These are phyloP conservation scores for Erythrophleum ivorense DNA, from an alignment of 331 rosid species.

Conservation along the genomic window DNA sequence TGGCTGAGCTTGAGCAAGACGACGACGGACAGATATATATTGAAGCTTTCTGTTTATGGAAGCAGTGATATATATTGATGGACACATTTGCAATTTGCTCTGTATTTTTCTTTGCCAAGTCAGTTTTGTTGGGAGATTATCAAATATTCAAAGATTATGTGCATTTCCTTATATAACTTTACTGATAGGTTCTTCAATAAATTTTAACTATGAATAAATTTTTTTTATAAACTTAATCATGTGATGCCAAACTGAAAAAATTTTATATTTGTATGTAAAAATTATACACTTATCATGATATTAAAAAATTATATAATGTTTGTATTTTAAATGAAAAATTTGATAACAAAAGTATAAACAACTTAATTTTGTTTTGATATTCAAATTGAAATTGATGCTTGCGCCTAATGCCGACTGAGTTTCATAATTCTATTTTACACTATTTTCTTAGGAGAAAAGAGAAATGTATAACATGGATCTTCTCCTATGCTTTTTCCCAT, in stretches of 20 bases:
- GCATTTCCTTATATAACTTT: not conserved
- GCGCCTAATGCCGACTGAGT: too few species aligned
- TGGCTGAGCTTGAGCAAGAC: not conserved
- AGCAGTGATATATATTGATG: not conserved
- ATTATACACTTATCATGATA: too few species aligned
- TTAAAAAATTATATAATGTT: not conserved
- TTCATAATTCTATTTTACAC: too few species aligned
- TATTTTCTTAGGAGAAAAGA: too few species aligned
- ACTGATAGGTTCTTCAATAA: not conserved
- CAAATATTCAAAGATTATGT: not conserved
- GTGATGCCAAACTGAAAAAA: not conserved
- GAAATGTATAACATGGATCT: too few species aligned
- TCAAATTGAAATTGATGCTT: too few species aligned
- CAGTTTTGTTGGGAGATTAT: constrained; percentile 1
- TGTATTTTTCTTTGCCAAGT: not conserved
- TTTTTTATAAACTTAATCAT: not conserved
- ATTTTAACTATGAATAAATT: not conserved
- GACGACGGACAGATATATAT: not conserved
- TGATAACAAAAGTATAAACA: too few species aligned
- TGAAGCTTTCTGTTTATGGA: not conserved
- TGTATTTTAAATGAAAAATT: too few species aligned
- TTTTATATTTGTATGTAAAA: too few species aligned
- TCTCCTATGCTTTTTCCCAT: too few species aligned
- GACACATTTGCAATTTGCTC: not conserved
- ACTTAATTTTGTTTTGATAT: too few species aligned